Base-by-base conservation (phyloP, 2,329 filamentous ascomycete species). In the Cercospora berteroae region DNA sequence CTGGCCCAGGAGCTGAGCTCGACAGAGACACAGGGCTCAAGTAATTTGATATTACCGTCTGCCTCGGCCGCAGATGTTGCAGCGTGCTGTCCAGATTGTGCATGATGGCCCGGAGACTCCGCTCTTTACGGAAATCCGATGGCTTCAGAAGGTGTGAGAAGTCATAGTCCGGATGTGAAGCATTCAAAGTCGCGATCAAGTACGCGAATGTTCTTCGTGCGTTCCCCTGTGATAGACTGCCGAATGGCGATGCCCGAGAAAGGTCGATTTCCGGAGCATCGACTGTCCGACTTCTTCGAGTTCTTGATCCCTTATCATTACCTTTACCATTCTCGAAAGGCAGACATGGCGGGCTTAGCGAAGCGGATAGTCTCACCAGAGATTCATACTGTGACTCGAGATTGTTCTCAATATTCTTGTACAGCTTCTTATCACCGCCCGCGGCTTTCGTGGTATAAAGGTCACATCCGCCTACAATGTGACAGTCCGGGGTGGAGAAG, bases 391-490 rank as follows among this genome's bases (percentile, higher is more conserved):
- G 93, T 42, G 91, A 91, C 79, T 96, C 93, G 67, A 99, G 87
- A 31, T 92, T 93, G 76, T 91, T 89, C 78, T 97, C 94, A 77
- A 99, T 98, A 77, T 90, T 92, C 81, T 94, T 96, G 84, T 97
- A 97, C 8, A 99, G 85, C 78, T 98, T 98, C 86, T 97, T 97
- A 79, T 99, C 95, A 70, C 90, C 90, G 56, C 94, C 93, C 64
- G 94, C 93, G 31, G 95, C 94, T 81, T 99, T 99, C 27, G 94
- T 97, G 9, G 94, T 98, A 84, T 97, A 99, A 18, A 98, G 86
- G 80, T 99, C 95, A 84, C 94, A 98, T 71, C 92, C 92, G 74
- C 95, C 95, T 29, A 93, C 90, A 68, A 99, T 91, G 73, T 94
- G 92, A 77, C 93, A 94, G 78, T 98, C 94, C 61, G 91, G 88